Evolutionary conservation across 2,329 filamentous ascomycete species (phyloP).

Genomic region (Alternaria sp.): DNA sequence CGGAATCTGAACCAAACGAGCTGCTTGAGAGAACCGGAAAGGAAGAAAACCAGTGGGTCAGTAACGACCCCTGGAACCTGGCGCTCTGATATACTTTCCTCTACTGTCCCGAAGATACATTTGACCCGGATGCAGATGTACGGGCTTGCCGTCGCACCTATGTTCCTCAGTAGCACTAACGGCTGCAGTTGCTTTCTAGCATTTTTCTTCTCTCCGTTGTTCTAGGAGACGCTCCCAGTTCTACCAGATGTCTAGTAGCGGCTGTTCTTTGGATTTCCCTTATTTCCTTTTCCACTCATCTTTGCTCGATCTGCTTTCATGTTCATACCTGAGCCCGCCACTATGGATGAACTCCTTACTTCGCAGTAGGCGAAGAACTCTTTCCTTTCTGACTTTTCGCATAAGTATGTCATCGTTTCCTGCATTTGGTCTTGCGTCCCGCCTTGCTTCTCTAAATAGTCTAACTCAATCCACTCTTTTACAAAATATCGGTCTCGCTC

Average conservation of each 20-base stretch:
- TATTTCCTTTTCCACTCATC: neutral
- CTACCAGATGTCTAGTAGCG: neutral
- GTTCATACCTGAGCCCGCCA: neutral
- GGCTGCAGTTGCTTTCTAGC: neutral
- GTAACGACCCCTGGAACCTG: neutral
- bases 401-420: neutral
- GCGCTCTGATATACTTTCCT: neutral
- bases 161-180: neutral
- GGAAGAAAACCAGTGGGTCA: neutral
- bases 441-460: neutral
- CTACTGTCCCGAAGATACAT: neutral
- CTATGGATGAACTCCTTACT: neutral
- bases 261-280: neutral
- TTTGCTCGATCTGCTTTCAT: neutral
- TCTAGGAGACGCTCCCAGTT: neutral
- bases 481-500: neutral
- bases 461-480: slow-evolving; percentile 1
- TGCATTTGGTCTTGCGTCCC: neutral
- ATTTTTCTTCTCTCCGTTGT: neutral
- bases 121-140: neutral
- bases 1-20: neutral
- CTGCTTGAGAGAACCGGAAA: neutral
- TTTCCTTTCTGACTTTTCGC: neutral
- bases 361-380: neutral
- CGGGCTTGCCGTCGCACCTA: neutral